Evolutionary conservation across 1,284 basidiomycete species (phyloP).

Genomic region (Quambalaria eucalypti): DNA sequence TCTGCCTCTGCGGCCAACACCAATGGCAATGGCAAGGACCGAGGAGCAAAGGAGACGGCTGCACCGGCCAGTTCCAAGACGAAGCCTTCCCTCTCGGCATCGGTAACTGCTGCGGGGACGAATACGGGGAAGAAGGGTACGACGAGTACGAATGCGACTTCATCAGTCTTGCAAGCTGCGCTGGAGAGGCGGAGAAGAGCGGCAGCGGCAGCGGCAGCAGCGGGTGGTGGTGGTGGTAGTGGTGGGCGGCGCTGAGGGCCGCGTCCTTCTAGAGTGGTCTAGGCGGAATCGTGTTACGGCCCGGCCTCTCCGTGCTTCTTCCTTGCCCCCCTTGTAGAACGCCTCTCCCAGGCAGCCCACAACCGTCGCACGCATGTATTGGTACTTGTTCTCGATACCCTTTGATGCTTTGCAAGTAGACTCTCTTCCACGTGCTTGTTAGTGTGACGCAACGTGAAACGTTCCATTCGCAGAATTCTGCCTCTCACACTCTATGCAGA

Average conservation of each 20-base stretch:
- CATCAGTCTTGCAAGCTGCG: not conserved
- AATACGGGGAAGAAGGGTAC: not conserved
- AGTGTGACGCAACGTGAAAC: too few relatives aligned
- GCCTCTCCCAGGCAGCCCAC: too few relatives aligned
- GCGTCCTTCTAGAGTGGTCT: too few relatives aligned
- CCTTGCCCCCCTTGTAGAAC: not conserved
- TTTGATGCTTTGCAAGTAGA: too few relatives aligned
- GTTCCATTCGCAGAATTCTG: too few relatives aligned
- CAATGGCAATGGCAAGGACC: not conserved
- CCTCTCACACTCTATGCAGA: too few relatives aligned
- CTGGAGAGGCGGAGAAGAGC: constrained; percentile 1
- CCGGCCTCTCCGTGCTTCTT: not conserved
- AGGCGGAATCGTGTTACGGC: not conserved
- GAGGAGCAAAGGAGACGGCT: not conserved
- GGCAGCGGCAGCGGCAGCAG: not conserved
- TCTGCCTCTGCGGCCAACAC: not conserved
- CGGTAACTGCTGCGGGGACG: not conserved
- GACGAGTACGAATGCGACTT: not conserved
- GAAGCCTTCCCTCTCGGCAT: not conserved
- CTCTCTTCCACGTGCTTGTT: too few relatives aligned
- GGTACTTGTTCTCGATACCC: too few relatives aligned
- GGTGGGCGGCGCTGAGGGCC: not conserved
- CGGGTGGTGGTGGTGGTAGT: not conserved
- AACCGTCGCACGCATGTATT: too few relatives aligned
- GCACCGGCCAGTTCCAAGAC: not conserved